Base-by-base conservation (phyloP, 371 early-diverging fungal species). In the Catenaria anguillulae region DNA sequence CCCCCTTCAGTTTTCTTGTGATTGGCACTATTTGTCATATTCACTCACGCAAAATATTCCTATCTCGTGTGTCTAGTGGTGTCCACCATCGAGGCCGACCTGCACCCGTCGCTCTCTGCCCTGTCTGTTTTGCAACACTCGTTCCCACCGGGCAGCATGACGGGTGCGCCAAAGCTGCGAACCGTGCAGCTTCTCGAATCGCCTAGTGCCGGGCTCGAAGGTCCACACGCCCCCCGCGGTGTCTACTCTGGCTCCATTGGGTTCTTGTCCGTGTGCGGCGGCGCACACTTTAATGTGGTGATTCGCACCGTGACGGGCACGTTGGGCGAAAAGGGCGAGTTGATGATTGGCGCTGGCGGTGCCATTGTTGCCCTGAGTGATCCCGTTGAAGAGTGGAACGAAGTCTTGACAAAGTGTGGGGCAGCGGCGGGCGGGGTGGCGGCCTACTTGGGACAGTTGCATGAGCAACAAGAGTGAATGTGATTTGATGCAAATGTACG, bases 121-220 rank as follows among this genome's bases (percentile, higher is more conserved):
- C 13, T 65, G 29, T 33, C 26, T 26, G 56, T 33, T 8, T 24
- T 65, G 24, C 35, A 36, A 5, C 33, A 35, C 45, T 12, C 48
- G 26, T 65, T 65, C 52, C 66, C 66, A 0, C 59, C 60, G 67
- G 86, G 93, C 0, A 93, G 93, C 0, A 94, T 97, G 95, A 97
- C 96, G 0, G 97, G 97, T 12, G 95, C 97, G 1, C 97, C 97
- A 6, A 97, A 97, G 67, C 74, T 83, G 24, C 78, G 96, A 26
- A 86, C 92, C 0, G 82, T 89, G 19, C 82, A 88, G 62, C 67
- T 95, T 4, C 68, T 97, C 66, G 72, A 31, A 73, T 95, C 46
- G 94, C 94, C 63, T 64, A 67, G 0, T 68, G 76, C 60, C 67
- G 68, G 8, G 81, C 78, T 1, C 81, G n/a, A n/a, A n/a, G n/a